These are phyloP conservation scores for Suhomyces pyralidae DNA, from an alignment of 805 yeast species.

Conservation along the genomic window DNA sequence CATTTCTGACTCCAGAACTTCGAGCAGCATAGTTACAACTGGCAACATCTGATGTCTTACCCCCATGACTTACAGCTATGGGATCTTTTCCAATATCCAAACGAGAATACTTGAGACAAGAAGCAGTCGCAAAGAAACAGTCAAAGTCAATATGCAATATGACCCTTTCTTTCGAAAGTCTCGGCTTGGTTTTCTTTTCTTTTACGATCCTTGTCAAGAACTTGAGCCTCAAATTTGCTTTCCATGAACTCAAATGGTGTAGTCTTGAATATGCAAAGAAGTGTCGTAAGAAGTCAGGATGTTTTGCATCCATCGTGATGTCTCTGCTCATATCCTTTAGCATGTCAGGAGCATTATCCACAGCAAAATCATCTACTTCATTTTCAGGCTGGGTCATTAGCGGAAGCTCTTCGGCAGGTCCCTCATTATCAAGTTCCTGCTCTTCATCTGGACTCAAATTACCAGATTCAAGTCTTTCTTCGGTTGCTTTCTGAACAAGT, in stretches of 20 bases:
- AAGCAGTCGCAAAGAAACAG: conserved; percentile 88
- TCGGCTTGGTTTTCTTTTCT: conserved; percentile 8
- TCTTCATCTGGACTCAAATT: conserved; percentile 1
- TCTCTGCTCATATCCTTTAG: neutral
- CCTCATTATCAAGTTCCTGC: conserved; percentile 11
- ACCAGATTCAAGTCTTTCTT: conserved; percentile 18
- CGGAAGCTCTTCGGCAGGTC: conserved; percentile 5
- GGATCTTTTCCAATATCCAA: conserved; percentile 48
- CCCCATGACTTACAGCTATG: conserved; percentile 65
- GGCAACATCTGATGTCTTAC: conserved; percentile 72
- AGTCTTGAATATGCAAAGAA: conserved; percentile 81
- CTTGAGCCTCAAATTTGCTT: conserved; percentile 62
- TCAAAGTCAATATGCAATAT: conserved; percentile 89
- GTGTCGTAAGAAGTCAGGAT: conserved; percentile 68
- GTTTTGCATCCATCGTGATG: conserved; percentile 55
- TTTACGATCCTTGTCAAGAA: conserved; percentile 51
- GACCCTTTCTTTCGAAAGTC: conserved; percentile 14
- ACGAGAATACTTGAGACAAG: conserved; percentile 56
- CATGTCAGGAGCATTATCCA: neutral
- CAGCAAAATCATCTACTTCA: conserved; percentile 5
- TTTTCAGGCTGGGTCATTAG: conserved; percentile 12
- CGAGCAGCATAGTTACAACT: conserved; percentile 91
- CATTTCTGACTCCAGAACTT: conserved; percentile 72
- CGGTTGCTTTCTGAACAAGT: conserved; percentile 40
- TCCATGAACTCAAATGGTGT: conserved; percentile 89